These are phyloP conservation scores for Blastobotrys capitulatus DNA, from an alignment of 1,139 yeast species.

Conservation along the genomic window DNA sequence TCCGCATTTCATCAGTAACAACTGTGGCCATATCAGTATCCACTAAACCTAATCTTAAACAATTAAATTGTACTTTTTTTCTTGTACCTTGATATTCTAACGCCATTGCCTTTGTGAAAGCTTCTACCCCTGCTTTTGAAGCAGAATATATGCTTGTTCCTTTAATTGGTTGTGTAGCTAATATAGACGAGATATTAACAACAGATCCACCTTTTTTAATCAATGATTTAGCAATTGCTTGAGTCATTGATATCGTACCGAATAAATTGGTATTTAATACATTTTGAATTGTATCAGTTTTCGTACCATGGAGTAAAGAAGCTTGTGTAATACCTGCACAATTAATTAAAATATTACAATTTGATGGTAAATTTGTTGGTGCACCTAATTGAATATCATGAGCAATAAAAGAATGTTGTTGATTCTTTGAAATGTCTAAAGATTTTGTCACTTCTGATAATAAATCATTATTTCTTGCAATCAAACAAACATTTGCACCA, in stretches of 20 bases:
- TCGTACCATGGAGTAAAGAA: conserved; percentile 46
- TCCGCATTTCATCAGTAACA: conserved; percentile 17
- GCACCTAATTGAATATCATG: conserved; percentile 42
- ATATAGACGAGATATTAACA: conserved; percentile 68
- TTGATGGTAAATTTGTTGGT: not conserved
- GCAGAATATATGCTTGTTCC: conserved; percentile 81
- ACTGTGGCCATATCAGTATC: conserved; percentile 61
- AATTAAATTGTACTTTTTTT: conserved; percentile 47
- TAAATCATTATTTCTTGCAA: conserved; percentile 48
- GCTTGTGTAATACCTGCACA: conserved; percentile 80
- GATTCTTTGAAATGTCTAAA: conserved; percentile 36
- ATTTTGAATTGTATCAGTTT: conserved; percentile 39
- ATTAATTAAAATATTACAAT: conserved; percentile 52
- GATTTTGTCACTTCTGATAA: conserved; percentile 35
- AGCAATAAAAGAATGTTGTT: conserved; percentile 45
- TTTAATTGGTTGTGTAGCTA: conserved; percentile 44
- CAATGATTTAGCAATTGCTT: conserved; percentile 46
- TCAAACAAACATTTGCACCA: conserved; percentile 58
- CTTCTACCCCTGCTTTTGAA: conserved; percentile 65
- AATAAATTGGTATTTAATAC: conserved; percentile 58
- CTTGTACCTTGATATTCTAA: conserved; percentile 47
- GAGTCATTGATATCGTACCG: conserved; percentile 59
- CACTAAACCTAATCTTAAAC: conserved; percentile 70
- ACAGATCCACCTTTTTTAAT: conserved; percentile 38
- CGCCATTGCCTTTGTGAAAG: conserved; percentile 61